Base-by-base conservation (phyloP, 75 land plant species). In the Isoetes taiwanensis region DNA sequence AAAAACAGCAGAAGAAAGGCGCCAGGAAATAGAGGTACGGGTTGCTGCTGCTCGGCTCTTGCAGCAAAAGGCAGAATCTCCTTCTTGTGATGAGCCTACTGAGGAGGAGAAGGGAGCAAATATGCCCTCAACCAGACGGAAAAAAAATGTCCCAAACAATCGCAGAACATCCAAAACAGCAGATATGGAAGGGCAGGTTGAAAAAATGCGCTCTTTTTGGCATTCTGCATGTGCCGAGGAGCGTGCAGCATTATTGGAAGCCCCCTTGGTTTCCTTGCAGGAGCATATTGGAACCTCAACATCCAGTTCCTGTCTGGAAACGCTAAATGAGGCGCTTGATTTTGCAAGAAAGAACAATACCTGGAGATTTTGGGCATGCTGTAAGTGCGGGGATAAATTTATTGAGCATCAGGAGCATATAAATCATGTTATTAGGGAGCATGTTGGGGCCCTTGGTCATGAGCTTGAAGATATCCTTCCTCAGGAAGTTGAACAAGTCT, bases 11-110 rank as follows among this genome's bases (percentile, higher is more conserved):
- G 95, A 84, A 32, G 95, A 88, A 56, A 57, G 79, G 26, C 57
- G 95, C 29, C 78, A 84, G 56, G 89, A 88, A 55, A 88, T 88
- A 42, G 95, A 88, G 57, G 95, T 88, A 30, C 58, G 89, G 12
- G 95, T 88, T 14, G 82, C 88, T 61, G 95, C 95, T 2, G 95
- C 89, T 0, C 64, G 78, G 46, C 41, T 88, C 26, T 43, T 88
- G 52, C 95, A 84, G 61, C 95, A 88, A 59, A 68, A 75, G 38
- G 70, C 65, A 0, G 76, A 72, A 3, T 41, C 62, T n/a, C 28
- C 68, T 2, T 31, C 70, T 3, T 19, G 41, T 19, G 40, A 59
- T 42, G 78, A 64, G 27, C 59, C 54, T 1, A 24, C 19, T 6
- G 60, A 58, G 0, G 42, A 58, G 1, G 16, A 23, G 27, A 43